Evolutionary conservation across 2,329 filamentous ascomycete genomes (phyloP).

Genomic region (Sclerotinia trifoliorum): DNA sequence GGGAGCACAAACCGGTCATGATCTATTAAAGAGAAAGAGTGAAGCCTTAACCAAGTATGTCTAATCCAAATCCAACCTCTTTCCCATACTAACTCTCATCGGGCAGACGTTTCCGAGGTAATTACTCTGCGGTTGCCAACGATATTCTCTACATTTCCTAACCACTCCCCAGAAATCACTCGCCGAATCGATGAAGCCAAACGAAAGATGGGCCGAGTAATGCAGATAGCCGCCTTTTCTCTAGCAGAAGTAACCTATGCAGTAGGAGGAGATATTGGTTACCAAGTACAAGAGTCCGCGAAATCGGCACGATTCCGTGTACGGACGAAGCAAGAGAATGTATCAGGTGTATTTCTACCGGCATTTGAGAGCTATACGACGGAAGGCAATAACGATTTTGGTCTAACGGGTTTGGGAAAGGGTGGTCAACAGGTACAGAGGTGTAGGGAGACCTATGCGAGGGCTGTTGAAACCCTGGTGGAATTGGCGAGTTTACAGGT

Average conservation of each 20-base stretch:
- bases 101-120: conserved; percentile 82
- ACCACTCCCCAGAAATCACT: conserved; percentile 74
- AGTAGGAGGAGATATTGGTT: conserved; percentile 90
- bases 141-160: conserved; percentile 9
- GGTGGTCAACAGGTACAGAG: conserved; percentile 95
- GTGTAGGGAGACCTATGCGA: conserved; percentile 91
- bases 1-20: conserved; percentile 87
- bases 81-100: conserved; percentile 32
- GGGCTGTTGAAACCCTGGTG: conserved; percentile 92
- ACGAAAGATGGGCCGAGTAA: conserved; percentile 97
- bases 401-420: conserved; percentile 91
- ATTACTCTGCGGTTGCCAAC: conserved; percentile 25
- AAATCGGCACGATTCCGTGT: conserved; percentile 91
- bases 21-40: conserved; percentile 93
- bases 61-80: conserved; percentile 15
- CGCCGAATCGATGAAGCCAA: conserved; percentile 97
- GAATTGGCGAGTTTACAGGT: conserved; percentile 89
- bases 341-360: conserved; percentile 91
- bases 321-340: conserved; percentile 95
- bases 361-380: conserved; percentile 88
- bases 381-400: conserved; percentile 93
- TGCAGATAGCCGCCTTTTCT: conserved; percentile 98
- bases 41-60: conserved; percentile 93
- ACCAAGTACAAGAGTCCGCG: conserved; percentile 95
- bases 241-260: conserved; percentile 97